Conservation (phyloP, 2,329 filamentous ascomycete species). For the Calonectria naviculata region DNA sequence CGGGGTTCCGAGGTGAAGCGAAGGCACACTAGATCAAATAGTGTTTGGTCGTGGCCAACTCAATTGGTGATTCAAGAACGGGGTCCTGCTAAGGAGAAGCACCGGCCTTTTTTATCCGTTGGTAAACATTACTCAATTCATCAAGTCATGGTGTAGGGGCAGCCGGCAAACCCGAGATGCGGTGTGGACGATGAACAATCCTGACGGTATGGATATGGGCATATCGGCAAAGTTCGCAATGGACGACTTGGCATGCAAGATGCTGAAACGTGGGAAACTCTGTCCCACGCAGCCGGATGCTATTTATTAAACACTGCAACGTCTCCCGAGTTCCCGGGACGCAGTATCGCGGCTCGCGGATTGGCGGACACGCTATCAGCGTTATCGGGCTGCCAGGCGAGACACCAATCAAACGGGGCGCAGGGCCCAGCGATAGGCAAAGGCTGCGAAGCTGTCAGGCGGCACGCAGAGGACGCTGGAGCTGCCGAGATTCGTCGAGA, state of each 20-base stretch:
- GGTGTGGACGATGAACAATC: neutral
- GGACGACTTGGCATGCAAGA: neutral
- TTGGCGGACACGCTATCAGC: neutral
- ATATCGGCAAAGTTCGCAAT: neutral
- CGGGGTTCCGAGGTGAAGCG: neutral
- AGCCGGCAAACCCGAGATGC: neutral
- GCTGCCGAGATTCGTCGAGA: no score
- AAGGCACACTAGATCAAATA: neutral
- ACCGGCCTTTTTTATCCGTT: neutral
- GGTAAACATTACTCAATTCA: neutral
- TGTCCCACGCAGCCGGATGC: neutral
- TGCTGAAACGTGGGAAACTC: neutral
- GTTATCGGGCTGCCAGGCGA: neutral
- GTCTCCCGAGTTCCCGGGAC: neutral
- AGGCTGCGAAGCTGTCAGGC: no score
- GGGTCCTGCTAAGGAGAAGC: neutral
- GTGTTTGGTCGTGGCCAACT: neutral
- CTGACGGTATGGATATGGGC: neutral
- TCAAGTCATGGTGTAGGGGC: neutral
- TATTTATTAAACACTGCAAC: constrained; percentile 1
- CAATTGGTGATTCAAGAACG: neutral
- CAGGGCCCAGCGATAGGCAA: no score
- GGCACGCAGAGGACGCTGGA: no score
- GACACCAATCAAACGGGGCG: neutral
- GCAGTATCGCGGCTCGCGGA: neutral